A percentile compares a stretch with the other conserved stretches of the same genome.
phyloP scores from a whole-genome alignment of 176 grass and related monocot genomes.

The Cocos nucifera region DNA sequence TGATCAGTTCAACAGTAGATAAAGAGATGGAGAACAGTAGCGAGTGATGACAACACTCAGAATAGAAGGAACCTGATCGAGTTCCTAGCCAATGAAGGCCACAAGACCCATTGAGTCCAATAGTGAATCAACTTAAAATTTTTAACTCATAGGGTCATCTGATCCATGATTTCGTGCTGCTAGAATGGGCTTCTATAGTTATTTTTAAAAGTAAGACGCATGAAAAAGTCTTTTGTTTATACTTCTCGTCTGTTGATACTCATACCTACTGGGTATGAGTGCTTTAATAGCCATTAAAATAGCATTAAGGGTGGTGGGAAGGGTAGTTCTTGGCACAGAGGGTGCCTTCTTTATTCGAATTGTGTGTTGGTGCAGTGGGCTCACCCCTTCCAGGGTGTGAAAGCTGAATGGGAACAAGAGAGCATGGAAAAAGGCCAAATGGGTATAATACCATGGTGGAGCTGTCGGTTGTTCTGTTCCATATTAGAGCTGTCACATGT shows the following conservation, averaged over 20 bases:
- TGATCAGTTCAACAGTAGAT: too few relatives aligned
- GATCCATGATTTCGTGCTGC: slow-evolving; percentile 32
- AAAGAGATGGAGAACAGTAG: too few relatives aligned
- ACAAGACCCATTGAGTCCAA: slow-evolving; percentile 9
- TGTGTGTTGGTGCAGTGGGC: slow-evolving; percentile 8
- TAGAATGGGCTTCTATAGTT: slow-evolving; percentile 10
- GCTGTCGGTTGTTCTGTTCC: slow-evolving; percentile 83
- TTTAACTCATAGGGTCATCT: slow-evolving; percentile 15
- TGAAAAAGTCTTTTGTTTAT: too few relatives aligned
- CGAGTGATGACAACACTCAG: too few relatives aligned
- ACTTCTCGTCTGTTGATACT: too few relatives aligned
- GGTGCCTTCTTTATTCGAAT: slow-evolving; percentile 37
- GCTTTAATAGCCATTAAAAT: background rate
- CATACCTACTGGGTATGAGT: background rate
- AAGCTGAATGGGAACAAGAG: slow-evolving; percentile 27
- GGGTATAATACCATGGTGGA: slow-evolving; percentile 50
- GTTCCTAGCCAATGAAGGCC: too few relatives aligned
- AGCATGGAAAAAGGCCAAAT: slow-evolving; percentile 44
- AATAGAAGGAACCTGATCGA: background rate
- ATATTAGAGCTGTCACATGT: slow-evolving; percentile 83
- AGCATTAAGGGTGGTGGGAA: background rate
- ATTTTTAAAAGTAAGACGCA: too few relatives aligned
- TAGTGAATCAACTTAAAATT: slow-evolving; percentile 13
- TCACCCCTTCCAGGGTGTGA: slow-evolving; percentile 32
- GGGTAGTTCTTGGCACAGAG: slow-evolving; percentile 25